phyloP scores from a whole-genome alignment of 2,329 filamentous ascomycete genomes.

The Ophiostoma piceae region DNA sequence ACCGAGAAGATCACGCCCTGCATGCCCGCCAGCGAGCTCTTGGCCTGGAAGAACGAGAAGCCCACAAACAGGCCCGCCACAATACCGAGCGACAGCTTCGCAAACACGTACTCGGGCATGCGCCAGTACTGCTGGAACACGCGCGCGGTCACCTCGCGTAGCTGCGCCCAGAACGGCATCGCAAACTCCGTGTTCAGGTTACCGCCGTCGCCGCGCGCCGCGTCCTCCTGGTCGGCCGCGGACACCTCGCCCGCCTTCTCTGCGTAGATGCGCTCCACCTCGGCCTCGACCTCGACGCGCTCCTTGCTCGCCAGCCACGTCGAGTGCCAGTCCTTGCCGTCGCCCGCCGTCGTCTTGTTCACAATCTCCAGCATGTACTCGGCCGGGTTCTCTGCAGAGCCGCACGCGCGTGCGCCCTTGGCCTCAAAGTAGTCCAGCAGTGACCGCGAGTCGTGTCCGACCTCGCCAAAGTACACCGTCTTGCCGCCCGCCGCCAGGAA shows the following conservation, averaged over 20 bases:
- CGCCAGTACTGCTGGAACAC: constrained; percentile 92
- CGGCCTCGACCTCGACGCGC: constrained; percentile 49
- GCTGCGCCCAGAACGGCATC: constrained; percentile 63
- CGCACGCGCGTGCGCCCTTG: constrained; percentile 58
- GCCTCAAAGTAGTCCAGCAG: constrained; percentile 64
- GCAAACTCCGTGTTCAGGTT: constrained; percentile 59
- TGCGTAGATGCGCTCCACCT: constrained; percentile 53
- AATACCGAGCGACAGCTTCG: constrained; percentile 65
- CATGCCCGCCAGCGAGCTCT: constrained; percentile 66
- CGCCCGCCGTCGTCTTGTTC: constrained; percentile 54
- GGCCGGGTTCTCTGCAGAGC: constrained; percentile 67
- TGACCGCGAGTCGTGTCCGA: constrained; percentile 58
- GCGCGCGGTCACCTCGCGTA: constrained; percentile 62
- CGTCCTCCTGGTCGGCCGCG: constrained; percentile 36
- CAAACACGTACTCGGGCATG: constrained; percentile 81
- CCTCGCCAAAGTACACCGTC: constrained; percentile 71
- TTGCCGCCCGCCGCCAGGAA: constrained; percentile 71
- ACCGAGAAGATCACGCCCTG: constrained; percentile 82
- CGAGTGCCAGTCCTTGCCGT: constrained; percentile 60
- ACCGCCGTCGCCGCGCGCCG: constrained; percentile 19
- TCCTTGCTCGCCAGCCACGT: constrained; percentile 57
- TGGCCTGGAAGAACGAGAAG: constrained; percentile 70
- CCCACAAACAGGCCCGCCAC: constrained; percentile 69
- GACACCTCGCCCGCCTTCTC: constrained; percentile 31
- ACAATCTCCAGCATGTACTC: constrained; percentile 75